These are phyloP conservation scores for Lagenidium giganteum DNA, from an alignment of 352 stramenopile species.

Conservation along the genomic window DNA sequence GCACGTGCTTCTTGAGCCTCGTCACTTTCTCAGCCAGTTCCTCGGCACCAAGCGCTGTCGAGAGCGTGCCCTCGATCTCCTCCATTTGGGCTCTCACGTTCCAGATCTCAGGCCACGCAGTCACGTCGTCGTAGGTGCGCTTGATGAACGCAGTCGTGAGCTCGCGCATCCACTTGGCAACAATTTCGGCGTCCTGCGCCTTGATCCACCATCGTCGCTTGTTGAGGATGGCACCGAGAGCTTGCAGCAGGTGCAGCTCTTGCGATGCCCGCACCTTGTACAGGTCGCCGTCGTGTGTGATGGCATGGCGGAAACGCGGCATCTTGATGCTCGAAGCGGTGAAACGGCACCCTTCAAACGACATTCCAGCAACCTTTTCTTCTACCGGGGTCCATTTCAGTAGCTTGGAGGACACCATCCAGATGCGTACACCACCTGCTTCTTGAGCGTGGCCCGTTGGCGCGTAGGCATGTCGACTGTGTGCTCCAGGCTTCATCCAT, in stretches of 20 bases:
- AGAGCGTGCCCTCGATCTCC: constrained; percentile 9
- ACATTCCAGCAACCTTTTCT: too few relatives aligned
- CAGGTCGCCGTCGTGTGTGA: too few relatives aligned
- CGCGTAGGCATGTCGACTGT: too few relatives aligned
- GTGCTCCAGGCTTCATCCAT: too few relatives aligned
- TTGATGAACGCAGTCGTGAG: constrained; percentile 20
- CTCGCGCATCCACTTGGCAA: constrained; percentile 27
- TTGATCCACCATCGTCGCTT: constrained; percentile 42
- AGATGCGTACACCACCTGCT: too few relatives aligned
- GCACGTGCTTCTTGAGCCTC: not conserved
- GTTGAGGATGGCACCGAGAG: constrained; percentile 29
- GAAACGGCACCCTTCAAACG: too few relatives aligned
- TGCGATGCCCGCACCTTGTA: too few relatives aligned
- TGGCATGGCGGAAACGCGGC: too few relatives aligned
- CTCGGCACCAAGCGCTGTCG: not conserved
- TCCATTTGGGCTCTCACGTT: constrained; percentile 1
- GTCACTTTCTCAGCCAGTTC: not conserved
- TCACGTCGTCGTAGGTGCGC: constrained; percentile 15
- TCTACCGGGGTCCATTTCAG: too few relatives aligned
- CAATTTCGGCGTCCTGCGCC: constrained; percentile 19
- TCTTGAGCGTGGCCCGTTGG: too few relatives aligned
- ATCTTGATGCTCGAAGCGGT: too few relatives aligned
- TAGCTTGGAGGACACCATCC: too few relatives aligned
- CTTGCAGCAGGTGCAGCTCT: constrained; percentile 27
- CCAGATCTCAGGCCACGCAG: constrained; percentile 8